A percentile compares a stretch with the other conserved stretches of the same genome.
Evolutionary conservation across 164 flowering plant genomes (phyloP).

Genomic region (Hamamelis virginiana): DNA sequence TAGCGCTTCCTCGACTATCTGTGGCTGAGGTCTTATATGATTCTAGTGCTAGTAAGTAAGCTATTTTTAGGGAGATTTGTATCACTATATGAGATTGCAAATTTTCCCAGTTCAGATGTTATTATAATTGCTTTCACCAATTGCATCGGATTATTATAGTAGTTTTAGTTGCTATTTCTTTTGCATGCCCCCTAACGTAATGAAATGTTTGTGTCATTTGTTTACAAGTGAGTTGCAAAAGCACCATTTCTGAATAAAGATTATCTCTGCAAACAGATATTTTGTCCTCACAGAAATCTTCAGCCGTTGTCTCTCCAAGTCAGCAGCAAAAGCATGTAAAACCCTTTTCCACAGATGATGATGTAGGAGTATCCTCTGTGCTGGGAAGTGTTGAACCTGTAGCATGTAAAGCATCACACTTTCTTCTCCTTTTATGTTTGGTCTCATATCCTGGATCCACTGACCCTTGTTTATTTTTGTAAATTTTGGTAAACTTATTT

Average conservation of each 20-base stretch:
- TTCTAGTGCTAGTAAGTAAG: constrained; percentile 52
- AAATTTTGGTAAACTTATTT: constrained; percentile 39
- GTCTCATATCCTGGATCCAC: background rate
- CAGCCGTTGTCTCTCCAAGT: constrained; percentile 44
- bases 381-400: constrained; percentile 52
- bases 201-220: background rate
- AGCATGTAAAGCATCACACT: constrained; percentile 60
- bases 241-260: constrained; percentile 13
- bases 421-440: constrained; percentile 18
- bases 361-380: constrained; percentile 42
- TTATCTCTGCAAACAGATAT: constrained; percentile 38
- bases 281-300: constrained; percentile 36
- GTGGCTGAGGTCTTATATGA: constrained; percentile 71
- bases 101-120: background rate
- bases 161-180: background rate
- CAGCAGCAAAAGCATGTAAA: constrained; percentile 35
- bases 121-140: background rate
- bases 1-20: constrained; percentile 56
- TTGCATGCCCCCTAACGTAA: background rate
- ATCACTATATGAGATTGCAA: background rate
- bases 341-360: constrained; percentile 46
- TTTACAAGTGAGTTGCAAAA: constrained; percentile 8
- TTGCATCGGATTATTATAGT: background rate
- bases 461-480: background rate
- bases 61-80: background rate